phyloP scores from a whole-genome alignment of 2,329 filamentous ascomycete genomes.

The Delphinella strobiligena region DNA sequence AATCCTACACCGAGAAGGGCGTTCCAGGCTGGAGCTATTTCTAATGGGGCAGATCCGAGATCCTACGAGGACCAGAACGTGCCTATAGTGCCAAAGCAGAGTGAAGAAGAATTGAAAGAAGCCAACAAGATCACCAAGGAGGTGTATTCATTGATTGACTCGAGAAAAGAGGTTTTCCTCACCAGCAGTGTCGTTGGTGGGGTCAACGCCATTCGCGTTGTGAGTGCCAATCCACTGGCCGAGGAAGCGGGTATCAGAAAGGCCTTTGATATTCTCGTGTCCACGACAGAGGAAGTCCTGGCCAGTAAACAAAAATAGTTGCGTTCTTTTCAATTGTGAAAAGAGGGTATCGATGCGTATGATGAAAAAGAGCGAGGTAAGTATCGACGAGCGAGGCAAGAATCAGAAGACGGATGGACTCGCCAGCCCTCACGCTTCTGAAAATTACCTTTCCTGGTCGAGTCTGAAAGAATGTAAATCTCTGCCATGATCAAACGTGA shows the following conservation, averaged over 20 bases:
- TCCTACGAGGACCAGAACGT: slow-evolving; percentile 18
- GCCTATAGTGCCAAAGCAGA: slow-evolving; percentile 16
- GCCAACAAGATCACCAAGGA: slow-evolving; percentile 58
- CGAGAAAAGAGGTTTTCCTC: slow-evolving; percentile 65
- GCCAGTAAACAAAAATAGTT: neutral
- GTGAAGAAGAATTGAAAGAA: slow-evolving; percentile 34
- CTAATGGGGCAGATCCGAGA: slow-evolving; percentile 13
- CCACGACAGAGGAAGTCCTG: slow-evolving; percentile 46
- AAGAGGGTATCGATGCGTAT: too few species aligned
- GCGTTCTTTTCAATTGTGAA: neutral
- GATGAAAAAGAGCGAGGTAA: neutral
- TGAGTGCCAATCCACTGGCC: slow-evolving; percentile 57
- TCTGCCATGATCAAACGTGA: too few species aligned
- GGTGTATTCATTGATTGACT: slow-evolving; percentile 65
- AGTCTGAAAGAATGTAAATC: too few species aligned
- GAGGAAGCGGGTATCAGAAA: slow-evolving; percentile 61
- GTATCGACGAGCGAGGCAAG: neutral
- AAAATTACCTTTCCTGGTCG: too few species aligned
- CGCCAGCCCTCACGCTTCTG: too few species aligned
- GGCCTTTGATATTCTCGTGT: slow-evolving; percentile 63
- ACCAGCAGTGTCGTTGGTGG: slow-evolving; percentile 65
- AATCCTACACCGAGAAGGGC: slow-evolving; percentile 25
- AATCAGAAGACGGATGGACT: neutral
- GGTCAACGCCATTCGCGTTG: slow-evolving; percentile 67
- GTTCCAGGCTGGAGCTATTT: slow-evolving; percentile 12